Evolutionary conservation across 2,329 filamentous ascomycete species (phyloP), one percentile per base, ranked within the genome.

Genomic region (Echinosphaeria canescens): DNA sequence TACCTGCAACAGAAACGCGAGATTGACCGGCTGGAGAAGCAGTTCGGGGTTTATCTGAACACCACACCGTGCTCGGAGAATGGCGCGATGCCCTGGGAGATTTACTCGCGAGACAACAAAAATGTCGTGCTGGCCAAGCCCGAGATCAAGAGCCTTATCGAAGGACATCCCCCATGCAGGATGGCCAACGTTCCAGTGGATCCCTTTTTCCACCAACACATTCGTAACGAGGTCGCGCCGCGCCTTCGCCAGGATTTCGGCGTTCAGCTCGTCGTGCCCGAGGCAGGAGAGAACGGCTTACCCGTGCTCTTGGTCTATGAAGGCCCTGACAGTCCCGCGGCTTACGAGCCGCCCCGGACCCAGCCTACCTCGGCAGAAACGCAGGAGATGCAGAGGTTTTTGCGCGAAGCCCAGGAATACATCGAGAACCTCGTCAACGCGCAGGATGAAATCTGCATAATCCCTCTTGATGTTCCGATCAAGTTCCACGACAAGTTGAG

Each of bases 31-130:
- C 60, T 98, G 10, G 82, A 93, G 54, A 67, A 64, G 31, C 52
- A 66, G 25, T 79, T 92, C 48, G 66, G 76, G 41, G 74, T 82
- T n/a, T 78, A 80, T 46, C 90, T 95, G 44, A 78, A 85, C 39
- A 72, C 82, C 2, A n/a, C n/a, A n/a, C 79, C 81, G 1, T 64
- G 62, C 34, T 62, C 66, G 3, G 58, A 64, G 26, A 69, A 79
- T 24, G 72, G 72, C 19, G 69, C 69, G 9, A 66, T 76, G 24
- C 72, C 73, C 0, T 92, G 84, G 81, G 75, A 92, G 45, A 64
- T 95, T 29, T 92, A 84, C 49, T 79, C 80, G 5, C 66, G 75
- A 20, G 78, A 92, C 39, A 72, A 74, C 35, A 90, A 88, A 57
- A 90, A 82, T 42, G 64, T 66, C 15, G 68, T 79, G 42, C 71